Evolutionary conservation across 1,139 yeast genomes (phyloP), one percentile per base, ranked within the genome.

Genomic region (Candida sanyaensis): DNA sequence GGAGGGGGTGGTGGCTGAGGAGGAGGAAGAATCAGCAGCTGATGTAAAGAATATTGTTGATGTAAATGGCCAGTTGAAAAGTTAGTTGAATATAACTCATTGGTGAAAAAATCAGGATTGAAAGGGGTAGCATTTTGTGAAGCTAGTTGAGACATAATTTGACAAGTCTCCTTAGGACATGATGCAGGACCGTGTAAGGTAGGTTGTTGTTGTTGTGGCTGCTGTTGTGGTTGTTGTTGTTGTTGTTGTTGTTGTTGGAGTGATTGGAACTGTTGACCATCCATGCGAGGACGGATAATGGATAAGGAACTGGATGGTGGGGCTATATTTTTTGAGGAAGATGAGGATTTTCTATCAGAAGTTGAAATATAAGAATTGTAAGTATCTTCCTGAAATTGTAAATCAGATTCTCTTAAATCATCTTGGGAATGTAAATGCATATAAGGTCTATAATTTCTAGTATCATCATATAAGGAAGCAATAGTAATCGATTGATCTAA

Each of bases 401-500:
- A 52, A 41, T 71, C 75, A 5, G 74, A 63, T 44, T 69, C 73
- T 30, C 54, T 50, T 39, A 71, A 55, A 44, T 71, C 75, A 37
- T 62, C 66, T 3, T 57, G 57, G 4, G 59, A 41, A 55, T 72
- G 77, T 28, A 69, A 56, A 45, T 58, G 66, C 21, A 71, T 42
- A 49, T 69, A 74, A 1, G 69, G 68, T 40, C 61, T 59, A 53
- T 75, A 75, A n/a, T 53, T 53, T 2, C 76, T 77, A 9, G 28
- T 28, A 48, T 69, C 60, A 45, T 62, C 59, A 55, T 73, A 74
- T 12, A 73, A 60, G 5, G 72, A 65, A 1, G 78, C 77, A 37
- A 73, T 66, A 2, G 78, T 71, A 9, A 74, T 68, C 23, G 77
- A 71, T 45, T 74, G 79, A 52, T 74, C 79, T 39, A 74, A 54